These are phyloP conservation scores for Scolecobasidium constrictum DNA, from an alignment of 2,329 filamentous ascomycete species.

Conservation along the genomic window DNA sequence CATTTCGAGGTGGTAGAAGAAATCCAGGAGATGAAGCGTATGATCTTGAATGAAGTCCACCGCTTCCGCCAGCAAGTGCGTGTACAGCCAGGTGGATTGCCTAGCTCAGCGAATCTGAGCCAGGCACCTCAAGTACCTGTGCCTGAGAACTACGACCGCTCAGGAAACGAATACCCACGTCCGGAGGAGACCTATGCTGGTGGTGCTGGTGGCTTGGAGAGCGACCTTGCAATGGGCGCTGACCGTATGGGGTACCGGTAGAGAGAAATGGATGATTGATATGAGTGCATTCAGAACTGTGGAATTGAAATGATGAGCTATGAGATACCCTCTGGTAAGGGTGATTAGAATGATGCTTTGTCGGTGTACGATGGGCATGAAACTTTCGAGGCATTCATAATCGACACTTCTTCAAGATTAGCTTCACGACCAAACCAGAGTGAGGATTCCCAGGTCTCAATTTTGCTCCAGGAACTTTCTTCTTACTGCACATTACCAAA, in stretches of 20 bases:
- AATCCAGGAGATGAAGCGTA: conserved; percentile 85
- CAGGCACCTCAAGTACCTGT: conserved; percentile 41
- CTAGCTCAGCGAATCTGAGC: not conserved
- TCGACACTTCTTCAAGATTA: no score
- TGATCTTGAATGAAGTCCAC: conserved; percentile 92
- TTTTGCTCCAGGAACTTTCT: no score
- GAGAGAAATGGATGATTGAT: not conserved
- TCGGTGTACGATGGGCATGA: no score
- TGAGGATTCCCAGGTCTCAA: no score
- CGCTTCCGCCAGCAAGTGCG: conserved; percentile 60
- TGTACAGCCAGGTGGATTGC: conserved; percentile 19
- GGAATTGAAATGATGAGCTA: no score
- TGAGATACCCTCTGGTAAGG: no score
- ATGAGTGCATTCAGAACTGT: no score
- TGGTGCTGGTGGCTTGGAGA: conserved; percentile 31
- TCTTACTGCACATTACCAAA: no score
- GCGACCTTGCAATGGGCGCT: conserved; percentile 12
- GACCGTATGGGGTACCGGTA: conserved; percentile 8
- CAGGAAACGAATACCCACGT: conserved; percentile 49
- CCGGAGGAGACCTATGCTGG: conserved; percentile 42
- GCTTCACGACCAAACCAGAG: no score
- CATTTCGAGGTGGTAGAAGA: conserved; percentile 97
- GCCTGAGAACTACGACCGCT: conserved; percentile 47
- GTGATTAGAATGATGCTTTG: no score
- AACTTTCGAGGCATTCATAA: no score